Conservation (phyloP, 805 yeast genomes). For the Lachancea cidri region DNA sequence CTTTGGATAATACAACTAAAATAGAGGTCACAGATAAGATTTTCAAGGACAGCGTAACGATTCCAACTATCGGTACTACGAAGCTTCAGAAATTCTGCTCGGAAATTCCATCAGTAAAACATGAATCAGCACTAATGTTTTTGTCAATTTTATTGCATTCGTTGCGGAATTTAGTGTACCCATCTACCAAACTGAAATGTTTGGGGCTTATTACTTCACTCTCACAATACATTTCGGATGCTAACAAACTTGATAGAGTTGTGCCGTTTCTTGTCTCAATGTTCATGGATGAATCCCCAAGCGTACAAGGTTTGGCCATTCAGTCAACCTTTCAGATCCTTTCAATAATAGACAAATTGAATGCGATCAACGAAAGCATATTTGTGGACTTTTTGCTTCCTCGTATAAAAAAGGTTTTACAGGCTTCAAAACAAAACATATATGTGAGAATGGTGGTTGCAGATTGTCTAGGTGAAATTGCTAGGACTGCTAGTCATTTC, state of each 20-base stretch:
- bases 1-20: neutral
- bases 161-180: constrained; percentile 19
- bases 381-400: constrained; percentile 84
- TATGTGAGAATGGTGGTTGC: constrained; percentile 68
- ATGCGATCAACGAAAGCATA: constrained; percentile 68
- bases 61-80: constrained; percentile 12
- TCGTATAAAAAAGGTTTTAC: constrained; percentile 44
- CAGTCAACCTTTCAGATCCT: constrained; percentile 63
- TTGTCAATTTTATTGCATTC: constrained; percentile 25
- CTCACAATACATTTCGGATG: constrained; percentile 74
- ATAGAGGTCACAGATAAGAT: constrained; percentile 8
- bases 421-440: constrained; percentile 34
- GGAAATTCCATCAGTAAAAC: constrained; percentile 11
- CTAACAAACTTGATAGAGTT: constrained; percentile 77
- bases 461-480: constrained; percentile 64
- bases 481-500: constrained; percentile 56
- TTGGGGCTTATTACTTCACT: constrained; percentile 72
- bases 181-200: constrained; percentile 40
- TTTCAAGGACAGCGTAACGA: constrained; percentile 11
- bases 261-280: constrained; percentile 74
- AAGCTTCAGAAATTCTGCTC: constrained; percentile 7
- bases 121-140: constrained; percentile 27
- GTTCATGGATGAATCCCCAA: constrained; percentile 58
- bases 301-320: constrained; percentile 64
- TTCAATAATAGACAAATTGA: constrained; percentile 54